A percentile compares a stretch with the other conserved stretches of the same genome.
Evolutionary conservation across 345 rosid genomes (phyloP).

Genomic region (Murraya paniculata): DNA sequence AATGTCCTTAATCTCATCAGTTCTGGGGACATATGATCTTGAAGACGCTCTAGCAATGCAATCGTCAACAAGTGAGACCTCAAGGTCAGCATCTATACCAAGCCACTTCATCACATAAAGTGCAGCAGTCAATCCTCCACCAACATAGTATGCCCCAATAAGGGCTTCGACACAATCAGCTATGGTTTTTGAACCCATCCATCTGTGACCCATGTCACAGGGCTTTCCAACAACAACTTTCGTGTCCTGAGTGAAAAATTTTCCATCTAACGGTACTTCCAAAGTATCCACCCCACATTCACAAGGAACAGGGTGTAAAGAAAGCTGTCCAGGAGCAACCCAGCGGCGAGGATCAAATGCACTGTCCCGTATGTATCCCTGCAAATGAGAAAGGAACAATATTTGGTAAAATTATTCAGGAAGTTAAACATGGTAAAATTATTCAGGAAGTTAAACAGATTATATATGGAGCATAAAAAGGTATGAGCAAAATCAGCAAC

Average conservation of each 20-base stretch:
- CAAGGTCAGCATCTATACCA: conserved; percentile 55
- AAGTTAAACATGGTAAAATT: background rate
- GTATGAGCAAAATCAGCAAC: background rate
- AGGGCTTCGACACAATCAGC: conserved; percentile 87
- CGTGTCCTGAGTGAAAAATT: conserved; percentile 48
- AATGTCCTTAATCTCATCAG: conserved; percentile 40
- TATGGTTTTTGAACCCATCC: conserved; percentile 80
- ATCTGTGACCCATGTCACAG: conserved; percentile 84
- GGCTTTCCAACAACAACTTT: conserved; percentile 50
- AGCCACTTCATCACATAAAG: conserved; percentile 79
- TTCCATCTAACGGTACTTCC: conserved; percentile 72
- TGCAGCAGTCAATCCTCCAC: conserved; percentile 68
- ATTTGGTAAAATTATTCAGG: background rate
- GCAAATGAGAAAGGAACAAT: conserved; percentile 18
- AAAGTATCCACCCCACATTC: conserved; percentile 54
- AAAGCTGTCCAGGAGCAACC: conserved; percentile 82
- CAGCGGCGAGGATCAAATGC: conserved; percentile 90
- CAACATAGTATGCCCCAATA: conserved; percentile 70
- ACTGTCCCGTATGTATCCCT: conserved; percentile 76
- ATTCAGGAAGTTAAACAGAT: background rate
- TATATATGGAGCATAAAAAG: background rate
- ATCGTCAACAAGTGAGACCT: conserved; percentile 36
- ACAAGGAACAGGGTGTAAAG: conserved; percentile 57
- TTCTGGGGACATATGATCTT: conserved; percentile 41
- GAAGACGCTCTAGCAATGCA: conserved; percentile 49